Evolutionary conservation across 2,329 filamentous ascomycete genomes (phyloP).

Genomic region (Metarhizium guizhouense): DNA sequence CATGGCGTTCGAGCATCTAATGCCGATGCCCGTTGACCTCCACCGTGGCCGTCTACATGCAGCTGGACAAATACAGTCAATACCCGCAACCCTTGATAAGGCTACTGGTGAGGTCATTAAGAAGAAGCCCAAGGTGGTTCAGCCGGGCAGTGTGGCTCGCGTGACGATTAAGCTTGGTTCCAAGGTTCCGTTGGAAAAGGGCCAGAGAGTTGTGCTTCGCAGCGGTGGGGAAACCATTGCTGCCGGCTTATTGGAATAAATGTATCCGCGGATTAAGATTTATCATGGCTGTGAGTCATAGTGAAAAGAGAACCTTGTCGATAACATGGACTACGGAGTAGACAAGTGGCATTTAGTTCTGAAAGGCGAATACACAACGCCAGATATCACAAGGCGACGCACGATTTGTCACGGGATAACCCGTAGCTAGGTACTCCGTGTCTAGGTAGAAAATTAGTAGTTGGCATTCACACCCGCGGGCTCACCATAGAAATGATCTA

Average conservation of each 20-base stretch:
- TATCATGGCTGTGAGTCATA: background rate
- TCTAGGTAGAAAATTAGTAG: too few relatives aligned
- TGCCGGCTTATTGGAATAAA: conserved; percentile 71
- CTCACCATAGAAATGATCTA: too few relatives aligned
- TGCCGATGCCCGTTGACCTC: conserved; percentile 83
- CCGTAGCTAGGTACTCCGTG: background rate
- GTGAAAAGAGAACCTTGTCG: background rate
- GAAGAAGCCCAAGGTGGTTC: conserved; percentile 77
- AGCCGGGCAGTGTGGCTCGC: conserved; percentile 68
- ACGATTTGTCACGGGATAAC: background rate
- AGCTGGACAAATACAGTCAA: conserved; percentile 61
- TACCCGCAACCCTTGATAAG: conserved; percentile 73
- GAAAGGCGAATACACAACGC: background rate
- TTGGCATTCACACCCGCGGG: too few relatives aligned
- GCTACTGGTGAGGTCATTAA: conserved; percentile 64
- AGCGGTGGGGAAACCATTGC: conserved; percentile 77
- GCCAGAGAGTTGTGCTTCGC: conserved; percentile 71
- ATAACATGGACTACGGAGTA: background rate
- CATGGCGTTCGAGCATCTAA: conserved; percentile 79
- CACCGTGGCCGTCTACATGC: conserved; percentile 78
- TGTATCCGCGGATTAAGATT: background rate
- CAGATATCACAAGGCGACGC: background rate
- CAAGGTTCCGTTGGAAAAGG: conserved; percentile 71
- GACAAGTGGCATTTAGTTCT: too few relatives aligned
- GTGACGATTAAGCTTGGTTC: conserved; percentile 65